Base-by-base conservation (phyloP, 306 rosid genomes). In the Ammopiptanthus mongolicus region DNA sequence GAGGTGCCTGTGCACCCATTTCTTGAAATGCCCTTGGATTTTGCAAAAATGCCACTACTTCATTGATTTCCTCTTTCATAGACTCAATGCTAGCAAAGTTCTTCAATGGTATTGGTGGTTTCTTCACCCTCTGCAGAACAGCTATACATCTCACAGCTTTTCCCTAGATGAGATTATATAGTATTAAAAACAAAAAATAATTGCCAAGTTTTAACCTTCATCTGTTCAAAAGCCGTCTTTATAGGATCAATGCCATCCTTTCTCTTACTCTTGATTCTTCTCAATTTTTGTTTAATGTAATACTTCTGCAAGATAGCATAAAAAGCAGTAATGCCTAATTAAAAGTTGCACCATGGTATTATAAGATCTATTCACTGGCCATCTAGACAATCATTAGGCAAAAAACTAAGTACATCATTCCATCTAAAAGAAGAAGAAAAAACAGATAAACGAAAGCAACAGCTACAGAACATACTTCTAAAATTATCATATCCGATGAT, bases 1-100 rank as follows among this genome's bases (percentile, higher is more conserved):
- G 93, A 86, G 97, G 97, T 70, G 98, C 96, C 76, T 86, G 87
- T 1, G 97, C 98, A 78, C 98, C 98, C 95, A 94, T 94, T 75
- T 94, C 96, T 86, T 91, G 88, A 75, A 94, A 94, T 13, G 98
- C 98, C 61, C 72, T 76, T 34, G 98, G 97, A 85, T 94, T 94
- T 82, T 85, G 93, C 65, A 94, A 89, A 87, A 94, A 94, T 68
- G 92, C 81, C 76, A 94, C 97, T 79, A 94, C 96, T 86, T 94
- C 98, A 73, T 89, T 90, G 64, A 94, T 91, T 85, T 94, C 98
- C 84, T 94, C 98, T 84, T 83, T 90, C 96, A 91, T 94, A 57
- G 97, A 90, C 71, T 95, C 97, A 18, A 91, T 65, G 81, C 97
- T 95, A 60, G 96, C 91, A 82, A 95, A 95, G 83, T 78, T 85